Evolutionary conservation across 2,329 filamentous ascomycete species (phyloP).

Genomic region (Xylariaceae sp.): DNA sequence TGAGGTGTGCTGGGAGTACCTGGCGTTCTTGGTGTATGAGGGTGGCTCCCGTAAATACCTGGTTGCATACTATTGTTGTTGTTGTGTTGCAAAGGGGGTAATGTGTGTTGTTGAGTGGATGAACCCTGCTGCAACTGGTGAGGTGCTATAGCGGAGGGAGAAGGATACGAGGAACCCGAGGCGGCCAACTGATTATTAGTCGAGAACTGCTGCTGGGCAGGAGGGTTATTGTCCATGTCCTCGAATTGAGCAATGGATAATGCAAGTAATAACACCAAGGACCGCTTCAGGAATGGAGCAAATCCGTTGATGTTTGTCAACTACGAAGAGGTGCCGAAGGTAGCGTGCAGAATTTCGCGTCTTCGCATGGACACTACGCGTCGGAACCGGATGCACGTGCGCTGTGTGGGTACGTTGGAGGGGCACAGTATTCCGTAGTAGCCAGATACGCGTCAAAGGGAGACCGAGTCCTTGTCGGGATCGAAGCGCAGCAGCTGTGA

Average conservation of each 20-base stretch:
- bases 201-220: conserved; percentile 40
- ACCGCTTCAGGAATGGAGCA: conserved; percentile 23
- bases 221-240: conserved; percentile 48
- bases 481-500: conserved; percentile 23
- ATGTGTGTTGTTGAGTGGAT: conserved; percentile 48
- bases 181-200: conserved; percentile 51
- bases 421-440: conserved; percentile 14
- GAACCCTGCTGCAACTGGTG: conserved; percentile 45
- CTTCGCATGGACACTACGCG: conserved; percentile 12
- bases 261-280: conserved; percentile 23
- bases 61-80: conserved; percentile 42
- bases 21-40: conserved; percentile 57
- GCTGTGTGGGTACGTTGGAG: conserved; percentile 15
- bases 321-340: conserved; percentile 3
- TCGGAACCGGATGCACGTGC: conserved; percentile 11
- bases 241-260: conserved; percentile 27
- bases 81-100: conserved; percentile 49
- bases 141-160: conserved; percentile 47
- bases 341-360: conserved; percentile 3
- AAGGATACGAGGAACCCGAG: conserved; percentile 47
- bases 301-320: conserved; percentile 21
- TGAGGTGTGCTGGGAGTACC: conserved; percentile 59
- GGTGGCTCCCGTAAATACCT: conserved; percentile 51
- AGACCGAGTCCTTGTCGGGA: conserved; percentile 3
- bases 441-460: conserved; percentile 15